Evolutionary conservation across 306 rosid species (phyloP).

Genomic region (Trifolium subterraneum): DNA sequence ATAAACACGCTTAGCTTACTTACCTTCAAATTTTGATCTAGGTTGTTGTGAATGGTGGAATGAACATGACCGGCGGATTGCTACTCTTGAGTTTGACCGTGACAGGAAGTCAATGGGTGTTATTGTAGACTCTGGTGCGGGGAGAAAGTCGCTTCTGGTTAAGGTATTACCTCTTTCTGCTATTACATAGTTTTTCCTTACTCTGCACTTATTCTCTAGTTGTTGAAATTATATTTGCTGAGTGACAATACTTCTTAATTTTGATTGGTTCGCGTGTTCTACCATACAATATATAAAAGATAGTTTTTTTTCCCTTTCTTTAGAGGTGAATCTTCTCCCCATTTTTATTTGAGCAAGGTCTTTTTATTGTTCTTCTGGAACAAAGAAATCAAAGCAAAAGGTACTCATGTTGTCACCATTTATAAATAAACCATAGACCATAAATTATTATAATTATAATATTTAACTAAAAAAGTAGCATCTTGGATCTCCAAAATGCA

Average conservation of each 20-base stretch:
- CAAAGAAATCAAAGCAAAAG: slow-evolving; percentile 10
- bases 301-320: neutral
- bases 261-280: slow-evolving; percentile 1
- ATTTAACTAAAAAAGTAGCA: neutral
- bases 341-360: slow-evolving; percentile 1
- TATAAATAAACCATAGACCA: too few relatives aligned
- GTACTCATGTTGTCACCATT: neutral
- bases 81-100: slow-evolving; percentile 92
- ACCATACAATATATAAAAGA: neutral
- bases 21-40: slow-evolving; percentile 38
- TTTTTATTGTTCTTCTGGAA: neutral
- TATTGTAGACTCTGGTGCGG: slow-evolving; percentile 56
- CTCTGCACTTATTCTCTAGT: slow-evolving; percentile 7
- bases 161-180: slow-evolving; percentile 62
- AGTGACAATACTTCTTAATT: neutral
- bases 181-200: neutral
- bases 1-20: slow-evolving; percentile 2
- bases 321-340: neutral
- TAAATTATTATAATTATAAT: neutral
- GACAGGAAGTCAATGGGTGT: slow-evolving; percentile 93
- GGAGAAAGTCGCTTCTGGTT: slow-evolving; percentile 68
- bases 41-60: slow-evolving; percentile 81
- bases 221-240: neutral
- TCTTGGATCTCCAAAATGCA: neutral
- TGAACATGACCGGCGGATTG: slow-evolving; percentile 63